Percentiles rank a stretch among this genome's conserved stretches.
phyloP scores from a whole-genome alignment of 108 stramenopile genomes.

The Nannochloropsis salina region DNA sequence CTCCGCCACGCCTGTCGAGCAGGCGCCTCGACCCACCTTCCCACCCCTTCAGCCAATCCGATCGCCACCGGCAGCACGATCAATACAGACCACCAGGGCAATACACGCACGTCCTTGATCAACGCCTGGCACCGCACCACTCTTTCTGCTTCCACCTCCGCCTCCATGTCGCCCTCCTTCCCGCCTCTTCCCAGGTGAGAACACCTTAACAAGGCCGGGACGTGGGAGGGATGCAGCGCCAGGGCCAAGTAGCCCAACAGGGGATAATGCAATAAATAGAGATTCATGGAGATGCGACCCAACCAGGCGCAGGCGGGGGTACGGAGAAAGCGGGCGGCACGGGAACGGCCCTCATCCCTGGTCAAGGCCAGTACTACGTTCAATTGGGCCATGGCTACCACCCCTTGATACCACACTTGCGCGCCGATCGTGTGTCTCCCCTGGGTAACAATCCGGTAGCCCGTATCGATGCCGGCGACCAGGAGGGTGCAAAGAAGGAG shows the following conservation, averaged over 20 bases:
- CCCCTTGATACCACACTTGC: neutral
- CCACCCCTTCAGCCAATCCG: neutral
- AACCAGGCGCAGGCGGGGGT: neutral
- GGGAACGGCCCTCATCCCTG: neutral
- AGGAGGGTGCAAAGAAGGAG: neutral
- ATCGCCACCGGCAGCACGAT: neutral
- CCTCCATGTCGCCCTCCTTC: neutral
- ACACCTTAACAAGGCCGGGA: neutral
- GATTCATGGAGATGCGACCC: neutral
- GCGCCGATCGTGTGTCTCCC: neutral
- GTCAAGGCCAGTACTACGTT: neutral
- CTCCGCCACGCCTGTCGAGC: neutral
- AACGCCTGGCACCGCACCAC: neutral
- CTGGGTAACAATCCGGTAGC: neutral
- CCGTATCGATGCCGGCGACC: neutral
- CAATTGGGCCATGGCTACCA: neutral
- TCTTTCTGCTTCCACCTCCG: neutral
- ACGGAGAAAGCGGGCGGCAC: neutral
- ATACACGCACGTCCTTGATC: neutral
- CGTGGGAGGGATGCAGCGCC: neutral
- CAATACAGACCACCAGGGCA: constrained; percentile 4
- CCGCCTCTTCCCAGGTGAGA: neutral
- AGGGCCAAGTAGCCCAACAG: neutral
- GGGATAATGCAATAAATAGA: neutral
- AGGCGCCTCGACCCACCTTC: neutral